phyloP scores from a whole-genome alignment of 441 rosid species.

The Euphorbia celastroides region DNA sequence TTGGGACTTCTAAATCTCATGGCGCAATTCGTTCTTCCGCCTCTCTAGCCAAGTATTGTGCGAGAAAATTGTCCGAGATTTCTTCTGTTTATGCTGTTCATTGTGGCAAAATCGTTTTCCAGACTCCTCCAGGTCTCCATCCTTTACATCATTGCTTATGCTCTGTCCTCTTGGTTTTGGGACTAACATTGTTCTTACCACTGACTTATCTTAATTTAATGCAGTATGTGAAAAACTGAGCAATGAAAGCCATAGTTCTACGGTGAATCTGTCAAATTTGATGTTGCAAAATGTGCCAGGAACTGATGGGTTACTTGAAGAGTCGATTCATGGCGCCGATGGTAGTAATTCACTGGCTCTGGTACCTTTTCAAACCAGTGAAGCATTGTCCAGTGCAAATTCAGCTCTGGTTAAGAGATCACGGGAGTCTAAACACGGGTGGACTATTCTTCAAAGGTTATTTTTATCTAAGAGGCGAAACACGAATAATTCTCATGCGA shows the following conservation, averaged over 20 bases:
- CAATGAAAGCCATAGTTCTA: slow-evolving; percentile 17
- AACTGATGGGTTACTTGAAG: slow-evolving; percentile 2
- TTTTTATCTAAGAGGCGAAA: slow-evolving; percentile 30
- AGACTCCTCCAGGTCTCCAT: slow-evolving; percentile 24
- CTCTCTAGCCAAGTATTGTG: slow-evolving; percentile 76
- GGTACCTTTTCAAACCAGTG: slow-evolving; percentile 38
- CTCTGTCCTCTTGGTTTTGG: slow-evolving; percentile 7
- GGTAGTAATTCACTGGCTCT: slow-evolving; percentile 45
- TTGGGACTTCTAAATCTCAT: slow-evolving; percentile 55
- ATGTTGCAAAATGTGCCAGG: slow-evolving; percentile 21
- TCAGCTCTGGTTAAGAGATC: slow-evolving; percentile 16
- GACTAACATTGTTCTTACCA: slow-evolving; percentile 21
- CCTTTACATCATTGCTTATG: slow-evolving; percentile 1
- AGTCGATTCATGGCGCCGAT: slow-evolving; percentile 16
- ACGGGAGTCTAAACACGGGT: slow-evolving; percentile 36
- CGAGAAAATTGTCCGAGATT: slow-evolving; percentile 53
- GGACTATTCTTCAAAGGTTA: slow-evolving; percentile 53
- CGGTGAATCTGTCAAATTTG: slow-evolving; percentile 21
- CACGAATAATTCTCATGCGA: slow-evolving; percentile 33
- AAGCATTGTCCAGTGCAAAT: slow-evolving; percentile 25
- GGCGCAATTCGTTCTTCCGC: slow-evolving; percentile 51
- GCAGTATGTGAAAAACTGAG: slow-evolving; percentile 29
- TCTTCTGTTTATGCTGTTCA: slow-evolving; percentile 57
- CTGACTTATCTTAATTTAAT: slow-evolving; percentile 15
- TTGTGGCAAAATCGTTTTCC: slow-evolving; percentile 65